Conservation (phyloP, 148 eudicot genomes). For the Rhododendron henanense region DNA sequence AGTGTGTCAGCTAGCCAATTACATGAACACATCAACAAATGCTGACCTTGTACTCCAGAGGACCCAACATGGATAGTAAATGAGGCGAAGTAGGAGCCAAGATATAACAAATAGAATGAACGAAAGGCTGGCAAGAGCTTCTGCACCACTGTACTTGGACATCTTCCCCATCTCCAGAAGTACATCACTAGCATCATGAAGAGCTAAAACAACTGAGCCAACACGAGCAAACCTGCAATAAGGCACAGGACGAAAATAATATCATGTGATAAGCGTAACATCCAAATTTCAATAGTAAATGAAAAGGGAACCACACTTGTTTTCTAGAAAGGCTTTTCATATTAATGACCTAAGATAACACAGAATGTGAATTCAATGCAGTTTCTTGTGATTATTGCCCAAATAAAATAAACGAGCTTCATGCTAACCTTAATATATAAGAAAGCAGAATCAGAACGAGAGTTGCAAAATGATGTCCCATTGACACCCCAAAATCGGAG, state of each 20-base stretch:
- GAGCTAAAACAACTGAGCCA: slow-evolving; percentile 85
- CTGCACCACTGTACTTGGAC: slow-evolving; percentile 88
- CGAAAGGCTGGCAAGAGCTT: slow-evolving; percentile 72
- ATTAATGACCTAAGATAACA: not conserved
- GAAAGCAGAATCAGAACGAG: slow-evolving; percentile 66
- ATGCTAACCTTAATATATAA: slow-evolving; percentile 52
- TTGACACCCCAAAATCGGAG: slow-evolving; percentile 90
- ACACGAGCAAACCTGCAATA: slow-evolving; percentile 81
- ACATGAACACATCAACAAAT: not conserved
- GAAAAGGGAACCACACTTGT: not conserved
- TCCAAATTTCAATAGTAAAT: not conserved
- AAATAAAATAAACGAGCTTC: not conserved
- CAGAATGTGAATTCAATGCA: not conserved
- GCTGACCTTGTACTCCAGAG: slow-evolving; percentile 93
- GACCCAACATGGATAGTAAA: slow-evolving; percentile 86
- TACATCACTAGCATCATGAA: slow-evolving; percentile 95
- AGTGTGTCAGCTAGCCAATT: not conserved
- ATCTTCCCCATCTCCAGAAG: slow-evolving; percentile 92
- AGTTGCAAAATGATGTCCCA: slow-evolving; percentile 91
- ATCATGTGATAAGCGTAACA: not conserved
- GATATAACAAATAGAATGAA: slow-evolving; percentile 74
- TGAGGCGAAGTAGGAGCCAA: slow-evolving; percentile 92
- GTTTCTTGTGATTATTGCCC: not conserved
- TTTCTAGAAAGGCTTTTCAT: not conserved
- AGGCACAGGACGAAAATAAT: slow-evolving; percentile 6